Percentiles rank a stretch among this genome's conserved stretches.
Conservation (phyloP, 202 grass and related monocot species). For the Panicum hallii region DNA sequence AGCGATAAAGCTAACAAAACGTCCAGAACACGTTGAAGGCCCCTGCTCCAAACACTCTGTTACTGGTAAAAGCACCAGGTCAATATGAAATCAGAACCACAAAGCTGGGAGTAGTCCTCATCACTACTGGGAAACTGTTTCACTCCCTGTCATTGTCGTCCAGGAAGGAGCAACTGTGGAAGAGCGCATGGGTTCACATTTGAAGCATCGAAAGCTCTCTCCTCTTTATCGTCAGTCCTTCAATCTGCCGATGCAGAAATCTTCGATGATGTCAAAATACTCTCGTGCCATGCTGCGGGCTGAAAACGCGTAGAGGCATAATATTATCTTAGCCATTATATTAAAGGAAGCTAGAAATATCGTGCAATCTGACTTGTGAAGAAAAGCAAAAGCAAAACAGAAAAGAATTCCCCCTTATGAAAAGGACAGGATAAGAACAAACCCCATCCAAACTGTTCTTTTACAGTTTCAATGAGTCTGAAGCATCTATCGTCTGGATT, state of each 20-base stretch:
- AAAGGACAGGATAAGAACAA: slow-evolving; percentile 13
- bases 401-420: neutral
- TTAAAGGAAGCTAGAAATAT: neutral
- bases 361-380: slow-evolving; percentile 22
- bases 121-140: slow-evolving; percentile 4
- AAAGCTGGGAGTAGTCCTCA: slow-evolving; percentile 29
- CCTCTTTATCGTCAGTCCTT: slow-evolving; percentile 48
- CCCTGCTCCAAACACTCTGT: slow-evolving; percentile 36
- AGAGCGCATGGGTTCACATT: slow-evolving; percentile 44
- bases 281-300: slow-evolving; percentile 76
- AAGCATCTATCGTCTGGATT: slow-evolving; percentile 27
- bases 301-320: slow-evolving; percentile 50
- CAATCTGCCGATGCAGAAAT: slow-evolving; percentile 82
- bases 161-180: slow-evolving; percentile 13
- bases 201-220: neutral
- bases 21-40: slow-evolving; percentile 21
- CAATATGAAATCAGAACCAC: slow-evolving; percentile 53
- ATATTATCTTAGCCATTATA: neutral
- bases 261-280: slow-evolving; percentile 94
- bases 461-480: slow-evolving; percentile 7
- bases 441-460: neutral
- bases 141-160: slow-evolving; percentile 32
- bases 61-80: slow-evolving; percentile 43
- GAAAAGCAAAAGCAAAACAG: slow-evolving; percentile 4
- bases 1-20: slow-evolving; percentile 36